Base-by-base conservation (phyloP, 192 early-diverging fungal genomes). In the Podila epigama region DNA sequence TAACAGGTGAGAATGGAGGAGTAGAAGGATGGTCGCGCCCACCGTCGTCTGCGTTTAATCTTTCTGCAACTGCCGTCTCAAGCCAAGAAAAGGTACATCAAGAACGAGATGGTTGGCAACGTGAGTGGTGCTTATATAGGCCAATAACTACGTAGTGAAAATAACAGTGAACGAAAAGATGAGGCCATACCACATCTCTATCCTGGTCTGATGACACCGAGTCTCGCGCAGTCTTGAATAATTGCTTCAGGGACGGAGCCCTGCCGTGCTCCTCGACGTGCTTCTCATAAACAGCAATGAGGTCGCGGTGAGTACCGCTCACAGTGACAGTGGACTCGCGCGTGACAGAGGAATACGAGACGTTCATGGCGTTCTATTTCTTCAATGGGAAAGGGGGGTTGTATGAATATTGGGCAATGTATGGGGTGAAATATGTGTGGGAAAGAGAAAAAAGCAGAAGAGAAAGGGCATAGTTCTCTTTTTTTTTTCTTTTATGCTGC, bases 181-280 rank as follows among this genome's bases (percentile, higher is more conserved):
- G 20, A n/a, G 25, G 18, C 56, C 65, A 27, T 68, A 77, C 73
- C 52, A 77, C 66, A 36, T 68, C 66, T 58, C 68, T 77, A 39
- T 77, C 73, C 15, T 77, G 73, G 12, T 77, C 73, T 20, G 68
- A 66, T 18, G 73, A 66, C 33, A 60, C 68, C 32, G 73, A 65
- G 33, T 41, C 60, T 10, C 73, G 73, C 12, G 73, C 73, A 32
- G 73, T 52, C 27, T 68, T 64, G 40, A 77, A 77, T 15, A 77
- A 36, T 20, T 77, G 73, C 41, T 77, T 59, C 25, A 77, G 63
- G 5, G 66, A 64, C n/a, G 73, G 66, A 22, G 66, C 61, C 27
- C 56, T 57, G 31, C 66, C 66, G 28, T 59, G 58, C 73, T 77
- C 52, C 32, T 77, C 40, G 51, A 51, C 22, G 9, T 77, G 66